These are phyloP conservation scores for Veloporphyrellus conicus DNA, from an alignment of 1,284 basidiomycete genomes.

Conservation along the genomic window DNA sequence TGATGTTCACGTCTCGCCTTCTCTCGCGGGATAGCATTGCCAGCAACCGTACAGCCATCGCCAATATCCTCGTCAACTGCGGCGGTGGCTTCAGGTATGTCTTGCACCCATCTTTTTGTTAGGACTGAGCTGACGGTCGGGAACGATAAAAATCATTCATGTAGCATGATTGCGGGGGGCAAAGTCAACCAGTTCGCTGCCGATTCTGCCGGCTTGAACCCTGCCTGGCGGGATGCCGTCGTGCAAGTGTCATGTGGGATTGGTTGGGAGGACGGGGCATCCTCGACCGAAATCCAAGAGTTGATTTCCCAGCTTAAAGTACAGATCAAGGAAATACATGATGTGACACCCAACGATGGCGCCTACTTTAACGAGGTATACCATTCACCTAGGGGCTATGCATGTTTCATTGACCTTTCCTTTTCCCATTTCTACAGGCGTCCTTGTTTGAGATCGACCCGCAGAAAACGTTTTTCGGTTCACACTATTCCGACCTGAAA, in stretches of 20 bases:
- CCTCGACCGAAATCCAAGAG: background rate
- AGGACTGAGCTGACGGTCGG: too few species aligned
- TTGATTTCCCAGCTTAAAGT: background rate
- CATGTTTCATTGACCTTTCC: background rate
- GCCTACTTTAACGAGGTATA: background rate
- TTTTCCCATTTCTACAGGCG: background rate
- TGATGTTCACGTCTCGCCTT: background rate
- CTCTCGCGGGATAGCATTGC: background rate
- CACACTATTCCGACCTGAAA: slow-evolving; percentile 38
- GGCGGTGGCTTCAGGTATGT: background rate
- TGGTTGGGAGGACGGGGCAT: background rate
- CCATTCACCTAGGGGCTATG: background rate
- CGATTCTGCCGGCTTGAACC: background rate
- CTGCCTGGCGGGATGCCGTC: background rate
- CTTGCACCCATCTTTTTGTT: background rate
- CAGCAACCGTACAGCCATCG: background rate
- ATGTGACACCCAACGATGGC: background rate
- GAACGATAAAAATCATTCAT: background rate
- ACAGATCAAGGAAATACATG: background rate
- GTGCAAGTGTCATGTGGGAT: background rate
- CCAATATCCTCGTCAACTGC: background rate
- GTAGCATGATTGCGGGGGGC: background rate
- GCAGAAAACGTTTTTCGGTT: slow-evolving; percentile 41
- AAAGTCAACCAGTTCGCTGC: background rate
- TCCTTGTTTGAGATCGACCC: slow-evolving; percentile 38